Base-by-base conservation (phyloP, 805 yeast species). In the Diddensiella transvaalensis region DNA sequence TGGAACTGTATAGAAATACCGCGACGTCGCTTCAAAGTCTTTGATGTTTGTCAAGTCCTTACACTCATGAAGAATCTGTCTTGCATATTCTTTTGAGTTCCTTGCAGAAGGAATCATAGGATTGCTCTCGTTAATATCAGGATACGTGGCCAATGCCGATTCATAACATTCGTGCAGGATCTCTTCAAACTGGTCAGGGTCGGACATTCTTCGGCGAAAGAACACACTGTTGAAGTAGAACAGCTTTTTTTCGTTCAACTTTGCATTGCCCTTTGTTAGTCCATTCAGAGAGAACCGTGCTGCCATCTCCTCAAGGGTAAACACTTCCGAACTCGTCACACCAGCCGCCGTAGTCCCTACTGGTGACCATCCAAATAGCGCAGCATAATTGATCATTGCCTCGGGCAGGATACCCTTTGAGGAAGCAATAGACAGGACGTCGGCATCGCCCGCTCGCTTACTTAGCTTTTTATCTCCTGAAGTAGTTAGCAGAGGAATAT, bases 361-460 rank as follows among this genome's bases (percentile, higher is more conserved):
- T 3, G 96, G 95, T 3, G 96, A 77, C 99, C 99, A 93, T 0
- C 99, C 99, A 65, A 88, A 85, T 49, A 93, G 71, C 0, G 91
- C 96, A 38, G 83, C 84, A 64, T 88, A 93, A 59, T 93, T 93
- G 4, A 87, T 70, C 35, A 93, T 65, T 0, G 99, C 93, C 62
- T 90, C 96, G 0, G 96, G 95, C 3, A 88, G 66, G 13, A 86
- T 74, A 0, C 96, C 96, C n/a, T 41, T 42, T 37, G 71, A 71
- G 0, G 71, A 67, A 30, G 70, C 74, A 64, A 85, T 69, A 3
- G 77, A 74, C 55, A 77, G 64, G 1, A 93, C 81, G 42, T 88
- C 87, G 6, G 79, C 77, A 62, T 88, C 96, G 4, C 95, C 91
- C 18, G 83, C 78, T 53, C 99, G 73, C 61, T 93, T 93, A 46